Base-by-base conservation (phyloP, 257 asterid genomes). In the Paulownia fortunei region DNA sequence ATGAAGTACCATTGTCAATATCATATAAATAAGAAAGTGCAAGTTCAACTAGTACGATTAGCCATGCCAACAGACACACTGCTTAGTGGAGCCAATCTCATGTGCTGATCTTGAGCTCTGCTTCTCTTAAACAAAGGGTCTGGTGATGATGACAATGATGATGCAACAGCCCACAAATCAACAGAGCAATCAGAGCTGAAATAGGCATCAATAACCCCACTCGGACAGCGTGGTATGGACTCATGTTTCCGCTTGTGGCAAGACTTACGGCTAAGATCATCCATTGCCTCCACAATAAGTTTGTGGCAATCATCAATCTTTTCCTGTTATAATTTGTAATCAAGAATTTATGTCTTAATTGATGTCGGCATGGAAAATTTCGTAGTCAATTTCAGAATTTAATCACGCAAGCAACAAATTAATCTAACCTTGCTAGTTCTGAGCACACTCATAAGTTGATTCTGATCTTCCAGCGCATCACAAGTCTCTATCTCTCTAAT, bases 201-300 rank as follows among this genome's bases (percentile, higher is more conserved):
- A 76, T 89, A 89, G 7, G 90, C 88, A 59, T 89, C 94, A 51
- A 89, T 81, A 2, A 87, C 88, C 18, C 92, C 90, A 58, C 82
- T 87, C n/a, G 94, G 94, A 60, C 94, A 87, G 80, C 84, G 81
- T 4, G 89, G 90, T 8, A 77, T 47, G 62, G 82, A 61, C 30
- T 69, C 81, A 34, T 52, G 77, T 10, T 82, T 85, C 83, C 90
- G 94, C 75, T 87, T 87, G 60, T 23, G 51, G 77, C 66, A 47
- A 26, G 84, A 67, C 27, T 49, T 82, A 24, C 24, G 72, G 69
- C 79, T 71, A 15, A 46, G 49, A 18, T 67, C 85, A 5, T 62
- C 76, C 74, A 74, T 51, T 49, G 80, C 70, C 26, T 82, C 90
- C 72, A 23, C 18, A 6, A 89, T 80, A 41, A 87, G 83, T 47